Conservation (phyloP, 176 grass and related monocot genomes). For the Oryza meridionalis region DNA sequence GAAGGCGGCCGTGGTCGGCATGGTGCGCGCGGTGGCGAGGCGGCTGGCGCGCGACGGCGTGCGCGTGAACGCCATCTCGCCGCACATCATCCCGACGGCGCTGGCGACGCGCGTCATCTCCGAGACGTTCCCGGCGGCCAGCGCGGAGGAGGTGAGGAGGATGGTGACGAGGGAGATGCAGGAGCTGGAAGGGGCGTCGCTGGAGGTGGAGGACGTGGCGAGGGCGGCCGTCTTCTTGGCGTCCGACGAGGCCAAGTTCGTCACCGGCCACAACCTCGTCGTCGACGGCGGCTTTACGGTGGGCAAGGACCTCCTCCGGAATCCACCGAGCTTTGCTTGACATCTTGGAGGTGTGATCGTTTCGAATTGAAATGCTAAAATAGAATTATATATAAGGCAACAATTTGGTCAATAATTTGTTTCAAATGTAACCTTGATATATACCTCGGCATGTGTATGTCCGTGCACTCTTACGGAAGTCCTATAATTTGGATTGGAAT, state of each 20-base stretch:
- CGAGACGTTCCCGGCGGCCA: background rate
- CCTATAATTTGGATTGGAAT: too few relatives aligned
- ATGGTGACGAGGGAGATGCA: background rate
- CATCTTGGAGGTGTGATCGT: too few relatives aligned
- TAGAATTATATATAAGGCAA: too few relatives aligned
- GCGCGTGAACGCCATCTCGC: conserved; percentile 41
- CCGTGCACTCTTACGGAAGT: too few relatives aligned
- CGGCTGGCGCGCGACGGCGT: background rate
- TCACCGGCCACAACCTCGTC: conserved; percentile 12
- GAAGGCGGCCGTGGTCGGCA: conserved; percentile 6
- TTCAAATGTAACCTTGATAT: too few relatives aligned
- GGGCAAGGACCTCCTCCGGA: background rate
- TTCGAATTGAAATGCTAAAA: too few relatives aligned
- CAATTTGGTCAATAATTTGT: too few relatives aligned
- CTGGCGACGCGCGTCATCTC: background rate
- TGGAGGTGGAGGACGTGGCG: background rate
- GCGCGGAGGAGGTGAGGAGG: background rate
- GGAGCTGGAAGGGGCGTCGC: background rate
- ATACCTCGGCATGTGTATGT: too few relatives aligned
- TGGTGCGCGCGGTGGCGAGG: background rate
- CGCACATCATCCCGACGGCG: conserved; percentile 2
- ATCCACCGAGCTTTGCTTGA: too few relatives aligned
- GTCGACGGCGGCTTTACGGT: background rate
- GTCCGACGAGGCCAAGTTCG: background rate
- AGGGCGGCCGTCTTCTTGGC: conserved; percentile 14